Evolutionary conservation across 169 alveolate genomes (phyloP).

Genomic region (Eimeria sp.): DNA sequence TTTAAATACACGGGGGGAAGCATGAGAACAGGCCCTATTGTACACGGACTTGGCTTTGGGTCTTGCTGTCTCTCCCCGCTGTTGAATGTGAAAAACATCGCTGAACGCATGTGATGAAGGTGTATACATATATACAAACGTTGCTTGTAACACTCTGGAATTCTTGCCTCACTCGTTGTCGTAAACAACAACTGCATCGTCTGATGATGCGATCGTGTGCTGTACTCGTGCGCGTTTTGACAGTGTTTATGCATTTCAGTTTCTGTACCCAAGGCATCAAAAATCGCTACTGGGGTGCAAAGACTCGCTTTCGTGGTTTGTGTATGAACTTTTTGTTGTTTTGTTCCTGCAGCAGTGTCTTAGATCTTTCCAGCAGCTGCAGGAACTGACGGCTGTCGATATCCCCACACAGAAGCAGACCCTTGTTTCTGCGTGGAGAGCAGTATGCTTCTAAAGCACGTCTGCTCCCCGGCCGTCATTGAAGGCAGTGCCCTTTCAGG

Average conservation of each 20-base stretch:
- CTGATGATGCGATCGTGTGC: no score
- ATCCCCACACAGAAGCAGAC: not conserved
- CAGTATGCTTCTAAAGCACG: not conserved
- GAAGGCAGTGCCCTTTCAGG: not conserved
- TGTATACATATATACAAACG: no score
- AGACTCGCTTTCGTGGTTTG: no score
- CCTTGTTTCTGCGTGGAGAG: not conserved
- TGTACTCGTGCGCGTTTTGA: no score
- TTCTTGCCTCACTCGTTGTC: no score
- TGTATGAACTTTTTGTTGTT: not conserved
- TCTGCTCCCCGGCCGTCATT: not conserved
- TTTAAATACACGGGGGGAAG: not conserved
- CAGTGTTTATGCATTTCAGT: no score
- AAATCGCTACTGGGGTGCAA: no score
- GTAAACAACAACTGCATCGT: no score
- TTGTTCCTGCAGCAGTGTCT: not conserved
- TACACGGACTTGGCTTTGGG: not conserved
- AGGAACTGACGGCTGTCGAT: not conserved
- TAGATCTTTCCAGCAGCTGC: not conserved
- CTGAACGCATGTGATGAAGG: no score
- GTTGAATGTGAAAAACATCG: no score
- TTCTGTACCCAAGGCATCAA: no score
- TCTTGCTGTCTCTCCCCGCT: not conserved
- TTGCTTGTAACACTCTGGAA: no score
- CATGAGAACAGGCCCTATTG: not conserved